Evolutionary conservation across 495 filamentous ascomycete genomes (phyloP), one percentile per base, ranked within the genome.

Genomic region (Glonium stellatum): DNA sequence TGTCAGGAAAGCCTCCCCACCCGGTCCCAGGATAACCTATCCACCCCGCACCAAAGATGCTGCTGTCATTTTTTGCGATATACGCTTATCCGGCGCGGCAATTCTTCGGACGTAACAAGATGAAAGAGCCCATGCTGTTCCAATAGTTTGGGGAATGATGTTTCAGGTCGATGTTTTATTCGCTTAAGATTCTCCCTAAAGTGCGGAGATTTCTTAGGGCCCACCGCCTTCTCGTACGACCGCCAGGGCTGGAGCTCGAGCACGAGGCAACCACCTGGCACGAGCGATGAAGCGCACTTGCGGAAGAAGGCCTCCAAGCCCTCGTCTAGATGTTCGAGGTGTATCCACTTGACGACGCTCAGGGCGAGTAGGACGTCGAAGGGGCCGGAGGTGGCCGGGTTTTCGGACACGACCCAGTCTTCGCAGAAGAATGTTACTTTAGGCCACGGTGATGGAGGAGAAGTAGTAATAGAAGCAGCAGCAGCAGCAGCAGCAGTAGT

Each of bases 271-370:
- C 74, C 74, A 50, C 66, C 67, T 12, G 58, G 55, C 25, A 39
- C 50, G n/a, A 75, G 57, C 11, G 66, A 66, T 31, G 48, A 41
- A 34, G 48, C 46, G 46, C 67, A 70, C 41, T 71, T 72, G 10
- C 15, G 23, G 25, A 76, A 74, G 48, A 74, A 75, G 1, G 9
- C 23, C 15, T 60, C 48, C 23, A 75, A 59, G 18, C 74, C 71
- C 55, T 46, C 1, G 27, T 76, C 74, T 2, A 58, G 62, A 41
- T 67, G 62, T 25, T 69, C 61, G 25, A 76, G 63, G 49, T 76
- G 74, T 15, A 76, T 65, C 74, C 74, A 76, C 41, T 76, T 76
- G 51, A 75, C 61, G 62, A 76, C 70, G 22, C 70, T 75, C 46
- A 77, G 51, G 21, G 73, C 71, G 46, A 75, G 63, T 57, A 75